Base-by-base conservation (phyloP, 495 filamentous ascomycete species). In the Hypomontagnella submonticulosa region DNA sequence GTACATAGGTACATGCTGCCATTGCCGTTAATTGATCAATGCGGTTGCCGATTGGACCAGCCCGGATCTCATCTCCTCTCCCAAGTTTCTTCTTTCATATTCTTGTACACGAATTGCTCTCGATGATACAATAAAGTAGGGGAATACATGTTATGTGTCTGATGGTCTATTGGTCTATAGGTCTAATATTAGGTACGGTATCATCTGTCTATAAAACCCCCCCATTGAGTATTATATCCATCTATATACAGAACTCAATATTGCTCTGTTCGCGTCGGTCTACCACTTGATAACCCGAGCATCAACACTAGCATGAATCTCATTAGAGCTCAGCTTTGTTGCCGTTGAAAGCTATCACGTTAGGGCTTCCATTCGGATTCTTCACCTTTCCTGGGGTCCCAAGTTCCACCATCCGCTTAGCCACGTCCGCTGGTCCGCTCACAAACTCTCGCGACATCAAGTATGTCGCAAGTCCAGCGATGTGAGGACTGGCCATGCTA, bases 401-500 rank as follows among this genome's bases (percentile, higher is more conserved):
- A 16, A 67, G 58, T 30, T 57, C 40, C 3, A 41, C 27, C 11
- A 67, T 15, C 0, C 64, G 64, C 5, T 16, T 63, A 2, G 47
- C 38, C 8, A 63, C 34, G 40, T 58, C 37, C 7, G n/a, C 38
- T 10, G 23, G 38, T 1, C 64, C 64, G 15, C 53, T 36, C 27
- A 67, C 52, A 23, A 55, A 58, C 41, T 67, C 64, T 37, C 64
- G 58, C 46, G 64, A 67, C 38, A 79, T 73, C 19, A 82, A 58
- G 52, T 80, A 81, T 20, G 74, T 72, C 12, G 66, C 74, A 13
- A 81, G 66, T 13, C 80, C 80, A 10, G 76, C 71, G 48, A 81
- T 66, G 51, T 80, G 77, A 5, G 80, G 80, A 3, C 76, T 71
- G 15, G 80, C 71, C 79, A 80, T 81, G 43, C 72, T 75, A 4